Percentiles rank a stretch among this genome's conserved stretches.
Conservation (phyloP, 129 eudicot species). For the Tagetes erecta region DNA sequence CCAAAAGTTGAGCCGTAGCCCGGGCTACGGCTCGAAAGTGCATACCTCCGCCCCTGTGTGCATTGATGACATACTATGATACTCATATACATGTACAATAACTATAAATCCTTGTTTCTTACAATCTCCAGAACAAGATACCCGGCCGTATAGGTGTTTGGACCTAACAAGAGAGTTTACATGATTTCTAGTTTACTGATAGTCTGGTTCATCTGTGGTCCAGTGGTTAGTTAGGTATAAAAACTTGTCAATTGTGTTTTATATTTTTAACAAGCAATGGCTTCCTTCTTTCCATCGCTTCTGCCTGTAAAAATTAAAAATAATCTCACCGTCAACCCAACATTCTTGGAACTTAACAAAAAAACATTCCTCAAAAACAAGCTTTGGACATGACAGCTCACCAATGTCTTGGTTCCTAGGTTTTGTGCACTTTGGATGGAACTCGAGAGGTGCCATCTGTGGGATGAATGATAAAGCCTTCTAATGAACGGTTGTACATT, state of each 20-base stretch:
- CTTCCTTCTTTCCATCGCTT: conserved; percentile 24
- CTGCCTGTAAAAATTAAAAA: conserved; percentile 19
- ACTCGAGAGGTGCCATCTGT: conserved; percentile 29
- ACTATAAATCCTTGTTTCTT: not conserved
- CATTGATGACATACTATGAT: too few species aligned
- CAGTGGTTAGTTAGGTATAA: not conserved
- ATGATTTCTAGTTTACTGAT: not conserved
- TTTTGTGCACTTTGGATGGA: conserved; percentile 33
- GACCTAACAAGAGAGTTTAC: not conserved
- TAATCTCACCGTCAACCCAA: not conserved
- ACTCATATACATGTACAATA: not conserved
- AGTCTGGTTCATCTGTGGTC: conserved; percentile 3
- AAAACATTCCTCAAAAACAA: not conserved
- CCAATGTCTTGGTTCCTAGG: conserved; percentile 30
- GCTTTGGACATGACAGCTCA: conserved; percentile 27
- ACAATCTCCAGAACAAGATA: not conserved
- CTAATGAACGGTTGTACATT: conserved; percentile 51
- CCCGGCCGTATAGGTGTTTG: not conserved
- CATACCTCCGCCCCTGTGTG: too few species aligned
- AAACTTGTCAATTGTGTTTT: conserved; percentile 23
- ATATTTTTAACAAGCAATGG: conserved; percentile 21
- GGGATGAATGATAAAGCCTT: conserved; percentile 42
- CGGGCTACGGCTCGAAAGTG: too few species aligned
- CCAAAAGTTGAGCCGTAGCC: too few species aligned
- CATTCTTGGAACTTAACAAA: not conserved